Conservation (phyloP, 345 rosid species). For the Populus euphratica region DNA sequence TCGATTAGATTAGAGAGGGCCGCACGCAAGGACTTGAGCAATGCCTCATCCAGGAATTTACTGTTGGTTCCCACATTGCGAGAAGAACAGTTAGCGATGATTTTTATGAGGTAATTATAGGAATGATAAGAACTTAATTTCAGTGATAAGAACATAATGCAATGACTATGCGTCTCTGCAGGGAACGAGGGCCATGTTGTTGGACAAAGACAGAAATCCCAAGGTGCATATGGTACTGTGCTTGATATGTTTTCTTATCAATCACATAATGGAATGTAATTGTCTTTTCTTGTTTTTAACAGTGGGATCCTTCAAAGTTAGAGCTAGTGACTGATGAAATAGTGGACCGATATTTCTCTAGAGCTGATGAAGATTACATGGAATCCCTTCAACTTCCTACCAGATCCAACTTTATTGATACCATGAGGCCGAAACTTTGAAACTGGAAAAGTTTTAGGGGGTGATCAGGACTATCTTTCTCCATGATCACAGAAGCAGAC, state of each 20-base stretch:
- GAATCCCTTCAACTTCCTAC: constrained; percentile 5
- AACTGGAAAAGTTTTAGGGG: neutral
- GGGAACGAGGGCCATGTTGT: constrained; percentile 12
- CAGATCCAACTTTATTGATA: neutral
- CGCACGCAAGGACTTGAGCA: constrained; percentile 12
- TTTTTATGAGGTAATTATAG: constrained; percentile 27
- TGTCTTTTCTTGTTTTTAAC: neutral
- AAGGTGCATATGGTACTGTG: constrained; percentile 3
- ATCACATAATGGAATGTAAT: neutral
- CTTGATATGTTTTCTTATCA: too few relatives aligned
- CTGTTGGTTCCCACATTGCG: constrained; percentile 10
- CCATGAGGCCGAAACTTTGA: neutral
- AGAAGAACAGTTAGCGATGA: constrained; percentile 15
- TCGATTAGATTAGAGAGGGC: constrained; percentile 25
- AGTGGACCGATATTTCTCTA: constrained; percentile 12
- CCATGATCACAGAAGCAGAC: too few relatives aligned
- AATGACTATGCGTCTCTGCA: neutral
- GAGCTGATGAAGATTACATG: constrained; percentile 8
- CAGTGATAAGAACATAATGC: too few relatives aligned
- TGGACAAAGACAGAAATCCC: constrained; percentile 24
- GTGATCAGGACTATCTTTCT: too few relatives aligned
- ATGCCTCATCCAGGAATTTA: constrained; percentile 20
- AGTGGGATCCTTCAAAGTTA: constrained; percentile 29
- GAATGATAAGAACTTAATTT: too few relatives aligned
- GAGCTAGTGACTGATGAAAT: constrained; percentile 21